Conservation (phyloP, 1,284 basidiomycete genomes). For the Mycena citricolor region DNA sequence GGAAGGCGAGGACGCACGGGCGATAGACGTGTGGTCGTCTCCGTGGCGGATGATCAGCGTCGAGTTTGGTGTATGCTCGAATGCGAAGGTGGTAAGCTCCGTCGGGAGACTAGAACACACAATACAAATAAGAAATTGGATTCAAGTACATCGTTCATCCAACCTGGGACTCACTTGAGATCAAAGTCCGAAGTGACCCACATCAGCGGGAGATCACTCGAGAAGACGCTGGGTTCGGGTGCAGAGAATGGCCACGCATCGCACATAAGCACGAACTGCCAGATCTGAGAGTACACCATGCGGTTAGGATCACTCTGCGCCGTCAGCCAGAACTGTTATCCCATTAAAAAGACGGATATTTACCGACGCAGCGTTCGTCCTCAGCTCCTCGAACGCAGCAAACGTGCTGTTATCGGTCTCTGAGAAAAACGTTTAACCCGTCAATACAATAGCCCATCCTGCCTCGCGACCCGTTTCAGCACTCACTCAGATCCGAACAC, state of each 20-base stretch:
- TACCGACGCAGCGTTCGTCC: conserved; percentile 7
- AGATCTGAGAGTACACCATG: conserved; percentile 10
- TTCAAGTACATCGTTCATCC: too few relatives aligned
- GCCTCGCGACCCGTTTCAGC: too few relatives aligned
- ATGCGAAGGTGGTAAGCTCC: conserved; percentile 17
- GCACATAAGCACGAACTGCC: conserved; percentile 13
- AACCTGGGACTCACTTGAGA: conserved; percentile 14
- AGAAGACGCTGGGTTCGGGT: background rate
- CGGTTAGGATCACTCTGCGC: conserved; percentile 6
- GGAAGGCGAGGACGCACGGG: conserved; percentile 2
- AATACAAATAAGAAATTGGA: too few relatives aligned
- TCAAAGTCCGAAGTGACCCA: conserved; percentile 19
- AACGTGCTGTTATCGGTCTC: conserved; percentile 2
- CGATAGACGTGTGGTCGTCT: conserved; percentile 13
- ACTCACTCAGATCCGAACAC: conserved; percentile 12
- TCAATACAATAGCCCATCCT: background rate
- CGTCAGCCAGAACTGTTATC: too few relatives aligned
- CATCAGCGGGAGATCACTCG: conserved; percentile 6
- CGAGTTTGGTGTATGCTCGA: conserved; percentile 6
- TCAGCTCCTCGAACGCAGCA: too few relatives aligned
- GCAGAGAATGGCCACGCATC: conserved; percentile 6
- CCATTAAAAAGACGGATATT: conserved; percentile 4
- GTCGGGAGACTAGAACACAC: conserved; percentile 14
- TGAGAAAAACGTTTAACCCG: background rate
- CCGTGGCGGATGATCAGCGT: conserved; percentile 16